Evolutionary conservation across 2,329 filamentous ascomycete species (phyloP), one percentile per base, ranked within the genome.

Genomic region (Colletotrichum coccodes): DNA sequence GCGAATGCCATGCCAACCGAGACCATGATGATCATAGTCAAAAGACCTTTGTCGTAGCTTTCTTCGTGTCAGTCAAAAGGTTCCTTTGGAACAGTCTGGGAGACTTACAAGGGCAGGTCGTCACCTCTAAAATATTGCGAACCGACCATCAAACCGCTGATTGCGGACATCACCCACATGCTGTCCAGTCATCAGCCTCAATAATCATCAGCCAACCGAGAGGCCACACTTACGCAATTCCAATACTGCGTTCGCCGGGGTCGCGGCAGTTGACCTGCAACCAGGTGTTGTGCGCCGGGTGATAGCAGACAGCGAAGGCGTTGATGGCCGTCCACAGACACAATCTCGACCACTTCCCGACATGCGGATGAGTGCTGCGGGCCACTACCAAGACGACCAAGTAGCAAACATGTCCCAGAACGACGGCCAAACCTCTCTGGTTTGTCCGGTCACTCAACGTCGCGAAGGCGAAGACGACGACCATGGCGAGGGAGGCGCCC

Each of bases 211-310:
- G n/a, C n/a, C n/a, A n/a, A n/a, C n/a, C 16, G n/a, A 23, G 36
- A 30, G 6, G 4, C 40, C 23, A 11, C 9, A 28, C 82, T 71
- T 71, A 85, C 78, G 85, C 84, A 53, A 87, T 81, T 23, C 77
- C 79, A 58, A 87, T 84, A 69, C 83, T 87, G 60, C 84, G 74
- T 73, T 86, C 85, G 5, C 80, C 74, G 0, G 82, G 72, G 21
- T 82, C 82, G 16, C 76, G 77, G 71, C 85, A 87, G 70, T 87
- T 88, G 7, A 87, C 75, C 72, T 86, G 84, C 21, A 85, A 76
- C 85, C 85, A 87, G 0, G 83, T 80, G 73, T 87, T 87, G 62
- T 87, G 84, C 0, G 85, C 79, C 0, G 85, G 85, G 73, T 87
- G 85, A 70, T 87, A 87, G 0, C 85, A 83, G 9, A 87, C 85